A percentile compares a stretch with the other conserved stretches of the same genome.
These are phyloP conservation scores for Starmerella gropengiesseri DNA, from an alignment of 805 yeast genomes.

Conservation along the genomic window DNA sequence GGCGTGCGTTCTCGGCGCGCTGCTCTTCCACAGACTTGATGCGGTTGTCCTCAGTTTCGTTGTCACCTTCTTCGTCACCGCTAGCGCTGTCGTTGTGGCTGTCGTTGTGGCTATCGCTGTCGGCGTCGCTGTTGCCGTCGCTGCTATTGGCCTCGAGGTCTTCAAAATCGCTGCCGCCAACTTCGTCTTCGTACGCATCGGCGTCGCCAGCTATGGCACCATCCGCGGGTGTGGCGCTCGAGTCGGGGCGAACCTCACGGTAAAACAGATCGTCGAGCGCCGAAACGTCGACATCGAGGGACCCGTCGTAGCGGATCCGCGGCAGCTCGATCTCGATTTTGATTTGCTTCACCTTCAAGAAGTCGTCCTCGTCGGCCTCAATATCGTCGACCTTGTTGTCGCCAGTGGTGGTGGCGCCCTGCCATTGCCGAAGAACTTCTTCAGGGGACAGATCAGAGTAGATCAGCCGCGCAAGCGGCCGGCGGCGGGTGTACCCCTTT, in stretches of 20 bases:
- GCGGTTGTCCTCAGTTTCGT: conserved; percentile 26
- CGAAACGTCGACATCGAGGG: conserved; percentile 21
- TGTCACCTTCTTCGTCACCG: conserved; percentile 25
- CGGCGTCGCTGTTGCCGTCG: conserved; percentile 29
- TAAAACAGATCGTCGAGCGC: conserved; percentile 22
- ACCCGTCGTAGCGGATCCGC: conserved; percentile 23
- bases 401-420: conserved; percentile 19
- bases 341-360: conserved; percentile 24
- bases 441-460: conserved; percentile 71
- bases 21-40: conserved; percentile 52
- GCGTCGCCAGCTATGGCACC: conserved; percentile 19
- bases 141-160: conserved; percentile 22
- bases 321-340: conserved; percentile 13
- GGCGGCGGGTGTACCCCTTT: conserved; percentile 44
- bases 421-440: conserved; percentile 27
- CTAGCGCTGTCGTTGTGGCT: conserved; percentile 28
- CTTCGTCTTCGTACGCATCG: conserved; percentile 30
- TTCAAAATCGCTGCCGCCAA: conserved; percentile 30
- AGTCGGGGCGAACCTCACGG: conserved; percentile 28
- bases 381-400: conserved; percentile 23
- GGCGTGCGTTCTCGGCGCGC: conserved; percentile 72
- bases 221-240: no score
- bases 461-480: conserved; percentile 73
- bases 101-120: conserved; percentile 26
- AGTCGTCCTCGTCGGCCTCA: conserved; percentile 27